A percentile compares a stretch with the other conserved stretches of the same genome.
phyloP scores from a whole-genome alignment of 2,329 filamentous ascomycete genomes.

The Fusarium sp. region DNA sequence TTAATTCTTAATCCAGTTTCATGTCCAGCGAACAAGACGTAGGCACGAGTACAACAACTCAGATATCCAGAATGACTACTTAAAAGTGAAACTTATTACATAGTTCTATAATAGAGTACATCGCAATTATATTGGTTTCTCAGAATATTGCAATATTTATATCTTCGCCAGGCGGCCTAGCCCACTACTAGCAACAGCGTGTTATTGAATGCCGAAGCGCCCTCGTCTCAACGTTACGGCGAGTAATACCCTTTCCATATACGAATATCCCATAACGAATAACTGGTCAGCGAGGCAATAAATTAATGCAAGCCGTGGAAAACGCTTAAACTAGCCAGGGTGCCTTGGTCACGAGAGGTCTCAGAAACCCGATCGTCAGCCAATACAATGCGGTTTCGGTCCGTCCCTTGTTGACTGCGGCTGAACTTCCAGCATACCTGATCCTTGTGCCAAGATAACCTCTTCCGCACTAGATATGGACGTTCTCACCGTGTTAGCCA shows the following conservation, averaged over 20 bases:
- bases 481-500: not conserved
- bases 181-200: not conserved
- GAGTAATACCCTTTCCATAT: not conserved
- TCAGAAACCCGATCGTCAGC: not conserved
- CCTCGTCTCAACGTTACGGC: not conserved
- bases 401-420: slow-evolving; percentile 32
- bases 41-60: not conserved
- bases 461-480: not conserved
- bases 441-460: not conserved
- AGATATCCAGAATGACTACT: not conserved
- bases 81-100: not conserved
- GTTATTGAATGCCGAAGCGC: slow-evolving; percentile 2
- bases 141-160: not conserved
- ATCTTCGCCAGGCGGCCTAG: not conserved
- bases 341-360: slow-evolving; percentile 4
- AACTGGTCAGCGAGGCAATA: not conserved
- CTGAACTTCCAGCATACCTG: slow-evolving; percentile 9
- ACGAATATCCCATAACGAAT: slow-evolving; percentile 10
- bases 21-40: not conserved
- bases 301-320: too few species aligned
- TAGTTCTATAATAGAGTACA: not conserved
- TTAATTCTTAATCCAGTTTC: not conserved
- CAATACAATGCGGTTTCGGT: slow-evolving; percentile 25
- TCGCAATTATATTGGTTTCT: too few species aligned
- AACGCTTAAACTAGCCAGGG: not conserved